These are phyloP conservation scores for Candida smagusa DNA, from an alignment of 1,139 yeast genomes.

Conservation along the genomic window DNA sequence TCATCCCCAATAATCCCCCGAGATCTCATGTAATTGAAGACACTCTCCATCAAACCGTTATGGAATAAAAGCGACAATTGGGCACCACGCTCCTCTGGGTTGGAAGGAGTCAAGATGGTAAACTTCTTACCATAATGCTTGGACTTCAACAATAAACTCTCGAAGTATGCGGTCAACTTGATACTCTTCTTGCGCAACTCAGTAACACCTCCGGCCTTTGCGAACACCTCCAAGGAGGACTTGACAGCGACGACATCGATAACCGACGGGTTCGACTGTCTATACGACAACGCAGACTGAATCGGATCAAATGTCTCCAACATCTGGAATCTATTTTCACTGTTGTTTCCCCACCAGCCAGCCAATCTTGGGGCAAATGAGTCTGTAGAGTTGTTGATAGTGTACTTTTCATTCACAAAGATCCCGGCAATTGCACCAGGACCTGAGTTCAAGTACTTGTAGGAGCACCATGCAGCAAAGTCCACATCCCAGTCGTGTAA, in stretches of 20 bases:
- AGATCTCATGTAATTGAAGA: conserved; percentile 47
- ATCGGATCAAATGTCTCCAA: conserved; percentile 75
- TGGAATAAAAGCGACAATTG: conserved; percentile 73
- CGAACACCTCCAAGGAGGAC: conserved; percentile 62
- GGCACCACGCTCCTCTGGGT: conserved; percentile 63
- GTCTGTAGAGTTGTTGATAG: conserved; percentile 28
- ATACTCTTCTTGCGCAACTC: conserved; percentile 55
- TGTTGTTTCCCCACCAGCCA: conserved; percentile 97
- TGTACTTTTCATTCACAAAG: conserved; percentile 59
- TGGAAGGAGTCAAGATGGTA: conserved; percentile 69
- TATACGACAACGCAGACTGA: conserved; percentile 76
- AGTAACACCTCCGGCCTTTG: conserved; percentile 61
- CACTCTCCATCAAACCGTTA: conserved; percentile 56
- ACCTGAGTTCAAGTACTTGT: conserved; percentile 86
- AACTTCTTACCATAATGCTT: conserved; percentile 44
- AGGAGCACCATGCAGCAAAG: conserved; percentile 93
- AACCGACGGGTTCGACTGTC: conserved; percentile 93
- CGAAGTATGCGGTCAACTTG: conserved; percentile 56
- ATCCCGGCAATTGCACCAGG: conserved; percentile 91
- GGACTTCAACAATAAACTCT: conserved; percentile 41
- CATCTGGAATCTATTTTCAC: conserved; percentile 73
- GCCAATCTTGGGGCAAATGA: conserved; percentile 66
- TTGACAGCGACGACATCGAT: conserved; percentile 72
- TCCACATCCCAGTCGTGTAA: conserved; percentile 89
- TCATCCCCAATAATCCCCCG: conserved; percentile 81